phyloP scores from a whole-genome alignment of 805 yeast species.

The Candida dajiaensis region DNA sequence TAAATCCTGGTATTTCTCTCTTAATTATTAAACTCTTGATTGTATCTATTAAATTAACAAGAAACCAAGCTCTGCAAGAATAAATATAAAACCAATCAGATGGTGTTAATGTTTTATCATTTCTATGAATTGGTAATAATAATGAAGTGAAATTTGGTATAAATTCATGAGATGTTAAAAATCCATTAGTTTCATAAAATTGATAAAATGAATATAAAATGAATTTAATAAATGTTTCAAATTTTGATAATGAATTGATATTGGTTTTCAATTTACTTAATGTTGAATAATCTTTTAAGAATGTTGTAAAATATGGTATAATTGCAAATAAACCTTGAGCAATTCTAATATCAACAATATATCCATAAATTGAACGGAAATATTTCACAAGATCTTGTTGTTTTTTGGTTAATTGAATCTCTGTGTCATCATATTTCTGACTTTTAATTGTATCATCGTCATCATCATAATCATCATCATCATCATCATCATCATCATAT shows the following conservation, averaged over 20 bases:
- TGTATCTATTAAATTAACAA: constrained; percentile 6
- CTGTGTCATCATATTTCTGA: background rate
- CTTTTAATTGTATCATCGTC: background rate
- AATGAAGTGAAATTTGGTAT: constrained; percentile 7
- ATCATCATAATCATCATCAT: no score
- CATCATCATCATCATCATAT: no score
- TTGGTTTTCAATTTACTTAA: constrained; percentile 4
- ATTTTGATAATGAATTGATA: constrained; percentile 2
- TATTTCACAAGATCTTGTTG: constrained; percentile 4
- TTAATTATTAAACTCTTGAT: constrained; percentile 1
- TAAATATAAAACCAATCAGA: constrained; percentile 17
- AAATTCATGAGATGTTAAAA: constrained; percentile 12
- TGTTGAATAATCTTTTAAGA: constrained; percentile 8
- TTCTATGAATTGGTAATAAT: constrained; percentile 6
- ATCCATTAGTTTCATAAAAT: constrained; percentile 12
- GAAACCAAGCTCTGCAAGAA: constrained; percentile 15
- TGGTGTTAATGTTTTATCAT: constrained; percentile 2
- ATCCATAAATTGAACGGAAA: constrained; percentile 8
- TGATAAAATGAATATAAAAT: constrained; percentile 5
- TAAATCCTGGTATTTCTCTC: background rate
- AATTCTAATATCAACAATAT: constrained; percentile 14
- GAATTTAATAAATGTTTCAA: constrained; percentile 5
- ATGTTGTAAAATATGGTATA: constrained; percentile 11
- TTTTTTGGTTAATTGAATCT: background rate
- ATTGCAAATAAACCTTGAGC: constrained; percentile 10